These are phyloP conservation scores for Fusarium sp. DNA, from an alignment of 2,329 filamentous ascomycete genomes.

Conservation along the genomic window DNA sequence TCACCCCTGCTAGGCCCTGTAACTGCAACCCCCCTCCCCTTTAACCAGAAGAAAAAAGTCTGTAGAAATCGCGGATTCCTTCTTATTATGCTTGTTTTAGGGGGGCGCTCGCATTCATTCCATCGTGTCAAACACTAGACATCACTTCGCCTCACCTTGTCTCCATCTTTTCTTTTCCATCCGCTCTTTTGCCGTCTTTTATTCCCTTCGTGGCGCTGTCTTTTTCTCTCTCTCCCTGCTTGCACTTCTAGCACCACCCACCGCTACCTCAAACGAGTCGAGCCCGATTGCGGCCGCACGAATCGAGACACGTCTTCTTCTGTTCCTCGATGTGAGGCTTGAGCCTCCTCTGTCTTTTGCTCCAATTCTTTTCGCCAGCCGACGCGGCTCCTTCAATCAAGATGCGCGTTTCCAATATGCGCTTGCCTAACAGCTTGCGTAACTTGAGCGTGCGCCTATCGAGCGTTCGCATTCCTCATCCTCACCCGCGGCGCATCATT, in stretches of 20 bases:
- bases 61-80: not conserved
- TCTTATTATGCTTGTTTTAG: not conserved
- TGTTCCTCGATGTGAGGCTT: conserved; percentile 11
- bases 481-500: conserved; percentile 30
- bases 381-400: not conserved
- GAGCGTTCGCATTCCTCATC: conserved; percentile 12
- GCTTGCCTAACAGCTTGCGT: conserved; percentile 16
- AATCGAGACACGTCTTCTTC: conserved; percentile 1
- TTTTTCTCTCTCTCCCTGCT: not conserved
- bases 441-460: conserved; percentile 9
- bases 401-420: conserved; percentile 24
- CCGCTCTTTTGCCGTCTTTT: conserved; percentile 5
- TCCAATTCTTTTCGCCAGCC: not conserved
- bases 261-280: not conserved
- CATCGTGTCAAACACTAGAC: not conserved
- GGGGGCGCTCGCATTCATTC: not conserved
- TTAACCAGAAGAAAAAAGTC: not conserved
- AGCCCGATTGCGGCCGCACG: not conserved
- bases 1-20: not conserved
- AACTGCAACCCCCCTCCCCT: not conserved
- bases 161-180: conserved; percentile 1
- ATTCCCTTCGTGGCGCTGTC: not conserved
- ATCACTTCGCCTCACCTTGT: not conserved
- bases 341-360: conserved; percentile 1
- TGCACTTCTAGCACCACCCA: not conserved